Percentiles rank a stretch among this genome's conserved stretches.
phyloP scores from a whole-genome alignment of 495 filamentous ascomycete species.

The Melanomma pulvis-pyrius region DNA sequence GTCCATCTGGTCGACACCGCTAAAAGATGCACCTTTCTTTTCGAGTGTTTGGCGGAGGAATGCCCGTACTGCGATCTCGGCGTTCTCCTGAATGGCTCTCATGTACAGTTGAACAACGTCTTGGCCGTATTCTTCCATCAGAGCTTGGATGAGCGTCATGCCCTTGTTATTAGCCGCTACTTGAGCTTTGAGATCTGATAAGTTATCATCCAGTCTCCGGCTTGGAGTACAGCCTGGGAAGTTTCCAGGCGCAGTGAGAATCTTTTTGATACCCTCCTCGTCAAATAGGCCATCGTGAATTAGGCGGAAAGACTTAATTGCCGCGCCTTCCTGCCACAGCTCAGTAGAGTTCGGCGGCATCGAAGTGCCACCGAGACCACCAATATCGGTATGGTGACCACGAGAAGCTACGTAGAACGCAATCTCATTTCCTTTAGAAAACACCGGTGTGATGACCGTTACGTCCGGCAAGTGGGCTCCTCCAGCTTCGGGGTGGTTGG shows the following conservation, averaged over 20 bases:
- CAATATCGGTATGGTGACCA: slow-evolving; percentile 95
- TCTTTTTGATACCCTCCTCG: slow-evolving; percentile 80
- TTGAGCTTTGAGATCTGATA: slow-evolving; percentile 93
- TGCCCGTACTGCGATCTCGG: slow-evolving; percentile 79
- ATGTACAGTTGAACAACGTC: slow-evolving; percentile 87
- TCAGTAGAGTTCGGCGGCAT: slow-evolving; percentile 95
- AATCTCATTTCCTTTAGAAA: slow-evolving; percentile 73
- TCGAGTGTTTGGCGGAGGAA: slow-evolving; percentile 72
- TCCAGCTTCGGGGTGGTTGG: slow-evolving; percentile 89
- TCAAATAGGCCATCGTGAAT: slow-evolving; percentile 86
- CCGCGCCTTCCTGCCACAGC: slow-evolving; percentile 88
- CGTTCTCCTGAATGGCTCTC: slow-evolving; percentile 88
- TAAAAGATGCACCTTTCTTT: slow-evolving; percentile 64
- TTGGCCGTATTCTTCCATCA: slow-evolving; percentile 88
- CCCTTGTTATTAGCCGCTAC: slow-evolving; percentile 94
- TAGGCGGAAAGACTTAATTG: slow-evolving; percentile 89
- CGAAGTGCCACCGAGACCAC: slow-evolving; percentile 88
- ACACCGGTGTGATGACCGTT: slow-evolving; percentile 89
- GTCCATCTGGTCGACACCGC: slow-evolving; percentile 85
- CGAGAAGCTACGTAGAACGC: slow-evolving; percentile 94
- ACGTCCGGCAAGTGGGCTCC: slow-evolving; percentile 88
- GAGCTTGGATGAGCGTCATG: slow-evolving; percentile 77
- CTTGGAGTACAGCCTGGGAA: slow-evolving; percentile 87
- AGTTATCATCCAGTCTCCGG: slow-evolving; percentile 84
- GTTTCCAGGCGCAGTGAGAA: slow-evolving; percentile 78